Evolutionary conservation across 495 filamentous ascomycete genomes (phyloP).

Genomic region (Aspergillus carlsbadensis): DNA sequence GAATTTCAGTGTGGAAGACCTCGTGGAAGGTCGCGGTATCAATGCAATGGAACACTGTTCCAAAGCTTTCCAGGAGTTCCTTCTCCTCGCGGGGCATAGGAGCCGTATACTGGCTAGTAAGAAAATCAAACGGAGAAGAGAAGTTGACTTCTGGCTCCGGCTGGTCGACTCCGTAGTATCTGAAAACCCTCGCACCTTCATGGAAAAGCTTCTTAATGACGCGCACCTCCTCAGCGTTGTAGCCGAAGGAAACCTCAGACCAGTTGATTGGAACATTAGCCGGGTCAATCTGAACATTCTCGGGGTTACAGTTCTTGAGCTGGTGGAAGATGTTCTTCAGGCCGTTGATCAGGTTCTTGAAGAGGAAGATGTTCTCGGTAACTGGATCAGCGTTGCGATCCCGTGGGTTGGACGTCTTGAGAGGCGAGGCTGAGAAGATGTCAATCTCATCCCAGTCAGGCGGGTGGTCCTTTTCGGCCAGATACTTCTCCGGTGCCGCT

Average conservation of each 20-base stretch:
- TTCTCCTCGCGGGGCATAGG: conserved; percentile 95
- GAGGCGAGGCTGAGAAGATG: conserved; percentile 93
- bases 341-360: conserved; percentile 97
- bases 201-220: conserved; percentile 97
- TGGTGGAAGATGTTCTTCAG: conserved; percentile 97
- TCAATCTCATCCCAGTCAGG: conserved; percentile 98
- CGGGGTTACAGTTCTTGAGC: conserved; percentile 84
- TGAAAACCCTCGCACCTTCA: conserved; percentile 91
- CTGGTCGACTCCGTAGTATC: conserved; percentile 91
- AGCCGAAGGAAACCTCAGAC: conserved; percentile 94
- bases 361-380: conserved; percentile 97
- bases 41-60: conserved; percentile 97
- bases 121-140: conserved; percentile 79
- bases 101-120: conserved; percentile 89
- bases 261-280: conserved; percentile 83
- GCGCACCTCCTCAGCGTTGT: conserved; percentile 94
- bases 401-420: conserved; percentile 90
- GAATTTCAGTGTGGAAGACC: conserved; percentile 96
- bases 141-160: conserved; percentile 70
- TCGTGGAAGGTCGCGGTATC: conserved; percentile 98
- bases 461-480: conserved; percentile 73
- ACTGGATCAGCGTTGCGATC: conserved; percentile 90
- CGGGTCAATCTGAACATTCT: conserved; percentile 62
- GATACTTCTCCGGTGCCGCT: conserved; percentile 67
- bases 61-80: conserved; percentile 95